phyloP scores from a whole-genome alignment of 1,139 yeast genomes.

The Debaryomyces subglobosus region DNA sequence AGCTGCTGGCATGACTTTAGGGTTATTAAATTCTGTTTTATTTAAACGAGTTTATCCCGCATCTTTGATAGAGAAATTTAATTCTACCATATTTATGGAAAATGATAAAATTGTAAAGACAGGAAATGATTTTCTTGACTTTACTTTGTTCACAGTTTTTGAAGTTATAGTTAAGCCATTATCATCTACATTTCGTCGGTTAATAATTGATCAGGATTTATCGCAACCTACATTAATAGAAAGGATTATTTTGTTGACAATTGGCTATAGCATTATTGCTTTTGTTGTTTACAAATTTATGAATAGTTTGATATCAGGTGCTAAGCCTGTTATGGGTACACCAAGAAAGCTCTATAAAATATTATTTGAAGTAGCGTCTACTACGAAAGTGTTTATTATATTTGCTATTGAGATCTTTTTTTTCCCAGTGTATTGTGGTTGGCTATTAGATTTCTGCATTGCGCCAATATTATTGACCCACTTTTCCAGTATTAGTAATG shows the following conservation, averaged over 20 bases:
- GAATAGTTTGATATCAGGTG: constrained; percentile 35
- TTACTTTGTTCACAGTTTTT: constrained; percentile 10
- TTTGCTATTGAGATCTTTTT: constrained; percentile 78
- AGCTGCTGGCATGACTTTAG: constrained; percentile 14
- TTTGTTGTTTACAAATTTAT: constrained; percentile 34
- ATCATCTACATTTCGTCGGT: constrained; percentile 19
- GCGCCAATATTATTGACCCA: constrained; percentile 51
- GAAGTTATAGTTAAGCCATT: constrained; percentile 22
- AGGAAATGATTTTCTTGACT: constrained; percentile 17
- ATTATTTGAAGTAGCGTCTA: constrained; percentile 54
- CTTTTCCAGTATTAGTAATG: constrained; percentile 18
- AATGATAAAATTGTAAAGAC: constrained; percentile 10
- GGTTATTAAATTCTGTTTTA: constrained; percentile 3
- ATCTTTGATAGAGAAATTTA: constrained; percentile 1
- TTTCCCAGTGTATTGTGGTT: constrained; percentile 88
- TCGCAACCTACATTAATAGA: constrained; percentile 30
- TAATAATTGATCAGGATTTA: constrained; percentile 20
- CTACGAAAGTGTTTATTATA: constrained; percentile 73
- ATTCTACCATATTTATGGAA: constrained; percentile 2
- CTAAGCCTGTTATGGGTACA: constrained; percentile 50
- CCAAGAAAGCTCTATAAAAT: constrained; percentile 53
- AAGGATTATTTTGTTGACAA: constrained; percentile 31
- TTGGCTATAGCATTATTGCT: constrained; percentile 45
- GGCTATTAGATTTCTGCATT: constrained; percentile 68
- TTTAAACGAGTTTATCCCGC: constrained; percentile 1